Conservation (phyloP, 805 yeast genomes). For the Kodamaea sagamina region DNA sequence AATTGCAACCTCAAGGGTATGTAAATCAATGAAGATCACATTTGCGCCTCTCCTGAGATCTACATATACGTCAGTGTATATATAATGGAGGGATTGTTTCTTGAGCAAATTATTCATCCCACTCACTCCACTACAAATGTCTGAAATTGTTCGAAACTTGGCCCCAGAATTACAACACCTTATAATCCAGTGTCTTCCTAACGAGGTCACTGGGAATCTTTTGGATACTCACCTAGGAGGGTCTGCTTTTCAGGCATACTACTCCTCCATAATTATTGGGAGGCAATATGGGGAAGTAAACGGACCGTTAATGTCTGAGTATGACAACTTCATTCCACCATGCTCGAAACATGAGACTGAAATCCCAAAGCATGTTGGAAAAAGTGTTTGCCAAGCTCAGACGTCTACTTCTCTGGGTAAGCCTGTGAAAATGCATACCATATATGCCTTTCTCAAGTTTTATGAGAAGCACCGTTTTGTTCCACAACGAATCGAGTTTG, state of each 20-base stretch:
- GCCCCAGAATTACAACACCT: not conserved
- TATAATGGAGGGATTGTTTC: too few species aligned
- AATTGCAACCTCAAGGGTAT: constrained; percentile 6
- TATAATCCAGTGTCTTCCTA: not conserved
- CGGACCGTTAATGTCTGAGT: not conserved
- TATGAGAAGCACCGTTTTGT: not conserved
- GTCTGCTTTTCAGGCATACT: not conserved
- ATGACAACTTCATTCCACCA: not conserved
- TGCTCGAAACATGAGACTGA: not conserved
- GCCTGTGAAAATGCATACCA: not conserved
- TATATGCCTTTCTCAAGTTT: not conserved
- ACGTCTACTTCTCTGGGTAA: not conserved
- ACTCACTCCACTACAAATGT: not conserved
- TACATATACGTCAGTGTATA: too few species aligned
- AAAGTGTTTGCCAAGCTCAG: too few species aligned
- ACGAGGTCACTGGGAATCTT: not conserved
- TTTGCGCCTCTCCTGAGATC: too few species aligned
- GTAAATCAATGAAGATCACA: too few species aligned
- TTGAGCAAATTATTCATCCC: too few species aligned
- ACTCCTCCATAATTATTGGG: not conserved
- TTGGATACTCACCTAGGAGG: not conserved
- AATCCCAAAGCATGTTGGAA: too few species aligned
- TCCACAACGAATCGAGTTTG: not conserved
- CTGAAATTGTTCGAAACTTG: not conserved
- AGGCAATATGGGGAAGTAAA: not conserved